phyloP scores from a whole-genome alignment of 345 rosid species.

The Ailanthus altissimus region DNA sequence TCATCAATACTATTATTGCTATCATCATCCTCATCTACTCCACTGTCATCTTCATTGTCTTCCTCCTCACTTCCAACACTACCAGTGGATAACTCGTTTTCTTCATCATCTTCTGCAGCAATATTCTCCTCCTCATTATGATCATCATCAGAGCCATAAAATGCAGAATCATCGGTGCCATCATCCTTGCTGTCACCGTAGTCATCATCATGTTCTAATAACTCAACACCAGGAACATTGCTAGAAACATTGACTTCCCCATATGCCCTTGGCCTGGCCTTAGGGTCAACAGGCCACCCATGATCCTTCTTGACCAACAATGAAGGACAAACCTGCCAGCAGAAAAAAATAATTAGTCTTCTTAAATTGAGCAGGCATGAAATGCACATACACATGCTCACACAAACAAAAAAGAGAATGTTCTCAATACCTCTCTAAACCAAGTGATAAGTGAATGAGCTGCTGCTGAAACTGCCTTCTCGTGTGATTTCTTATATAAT shows the following conservation, averaged over 20 bases:
- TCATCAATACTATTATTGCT: constrained; percentile 13
- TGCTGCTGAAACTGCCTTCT: constrained; percentile 83
- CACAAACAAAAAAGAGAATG: background rate
- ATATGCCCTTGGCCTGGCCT: constrained; percentile 79
- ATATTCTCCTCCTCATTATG: constrained; percentile 10
- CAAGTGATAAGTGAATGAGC: constrained; percentile 85
- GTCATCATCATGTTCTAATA: constrained; percentile 51
- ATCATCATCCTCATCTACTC: constrained; percentile 32
- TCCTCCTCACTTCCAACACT: constrained; percentile 40
- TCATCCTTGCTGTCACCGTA: constrained; percentile 37
- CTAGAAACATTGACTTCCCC: constrained; percentile 72
- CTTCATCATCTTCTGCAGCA: constrained; percentile 44
- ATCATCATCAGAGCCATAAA: constrained; percentile 38
- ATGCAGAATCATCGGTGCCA: constrained; percentile 36
- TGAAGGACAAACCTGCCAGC: constrained; percentile 75
- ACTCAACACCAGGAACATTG: constrained; percentile 70
- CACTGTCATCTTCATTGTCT: constrained; percentile 44
- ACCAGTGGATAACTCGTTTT: constrained; percentile 29
- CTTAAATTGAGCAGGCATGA: constrained; percentile 1
- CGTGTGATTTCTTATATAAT: constrained; percentile 79
- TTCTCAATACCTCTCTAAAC: constrained; percentile 81
- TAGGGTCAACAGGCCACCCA: constrained; percentile 73
- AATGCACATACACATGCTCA: background rate
- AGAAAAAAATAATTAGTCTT: constrained; percentile 15
- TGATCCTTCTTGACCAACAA: constrained; percentile 93